Evolutionary conservation across 2,329 filamentous ascomycete species (phyloP).

Genomic region (Sclerotinia spermophila): DNA sequence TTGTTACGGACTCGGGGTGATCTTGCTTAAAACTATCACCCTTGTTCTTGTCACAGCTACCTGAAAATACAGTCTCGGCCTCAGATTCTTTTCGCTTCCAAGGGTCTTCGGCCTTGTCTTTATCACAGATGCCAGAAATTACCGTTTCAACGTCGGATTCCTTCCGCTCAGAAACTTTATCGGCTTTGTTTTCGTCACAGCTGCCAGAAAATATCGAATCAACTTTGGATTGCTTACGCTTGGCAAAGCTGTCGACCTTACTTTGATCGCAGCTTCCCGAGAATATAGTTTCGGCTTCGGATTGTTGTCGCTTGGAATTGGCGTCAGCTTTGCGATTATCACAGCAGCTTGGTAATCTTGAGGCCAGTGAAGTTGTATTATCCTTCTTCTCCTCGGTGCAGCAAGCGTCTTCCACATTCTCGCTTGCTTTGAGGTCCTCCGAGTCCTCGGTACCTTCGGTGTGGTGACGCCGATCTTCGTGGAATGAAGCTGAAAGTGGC

Average conservation of each 20-base stretch:
- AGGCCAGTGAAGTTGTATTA: neutral
- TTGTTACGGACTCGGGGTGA: neutral
- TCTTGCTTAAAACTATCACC: neutral
- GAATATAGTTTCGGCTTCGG: conserved; percentile 6
- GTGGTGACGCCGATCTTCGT: neutral
- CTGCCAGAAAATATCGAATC: neutral
- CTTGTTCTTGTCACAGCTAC: neutral
- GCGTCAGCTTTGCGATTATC: neutral
- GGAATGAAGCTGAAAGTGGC: neutral
- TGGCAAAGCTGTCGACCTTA: neutral
- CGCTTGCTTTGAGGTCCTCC: neutral
- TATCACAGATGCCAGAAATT: neutral
- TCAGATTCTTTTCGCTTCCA: neutral
- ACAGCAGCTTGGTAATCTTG: conserved; percentile 17
- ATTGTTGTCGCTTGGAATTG: neutral
- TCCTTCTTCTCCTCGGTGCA: neutral
- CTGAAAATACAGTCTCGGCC: neutral
- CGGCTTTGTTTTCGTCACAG: neutral
- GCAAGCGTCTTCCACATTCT: neutral
- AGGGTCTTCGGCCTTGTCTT: neutral
- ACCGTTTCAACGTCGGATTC: neutral
- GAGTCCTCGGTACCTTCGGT: neutral
- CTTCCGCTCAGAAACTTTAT: neutral
- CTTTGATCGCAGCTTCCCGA: conserved; percentile 9
- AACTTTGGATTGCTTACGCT: neutral